Conservation (phyloP, 2,329 filamentous ascomycete genomes). For the Apiospora rasikravindrae region DNA sequence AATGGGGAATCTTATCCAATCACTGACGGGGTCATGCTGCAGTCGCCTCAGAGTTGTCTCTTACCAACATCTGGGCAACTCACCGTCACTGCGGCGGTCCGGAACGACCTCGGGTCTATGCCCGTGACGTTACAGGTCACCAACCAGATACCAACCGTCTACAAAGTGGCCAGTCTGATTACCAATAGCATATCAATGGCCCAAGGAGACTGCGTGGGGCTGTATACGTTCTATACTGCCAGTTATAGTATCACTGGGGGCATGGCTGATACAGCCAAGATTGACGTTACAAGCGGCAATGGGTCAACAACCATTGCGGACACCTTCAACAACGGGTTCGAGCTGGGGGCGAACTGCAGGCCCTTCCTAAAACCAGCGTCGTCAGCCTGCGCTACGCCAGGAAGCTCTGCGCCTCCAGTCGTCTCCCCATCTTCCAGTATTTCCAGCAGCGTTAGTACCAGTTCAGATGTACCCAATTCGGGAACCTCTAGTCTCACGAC, state of each 20-base stretch:
- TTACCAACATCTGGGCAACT: conserved; percentile 47
- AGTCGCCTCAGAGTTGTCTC: conserved; percentile 62
- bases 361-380: conserved; percentile 44
- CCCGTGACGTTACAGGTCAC: conserved; percentile 49
- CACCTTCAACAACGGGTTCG: conserved; percentile 53
- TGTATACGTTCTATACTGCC: conserved; percentile 54
- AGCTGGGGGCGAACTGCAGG: conserved; percentile 50
- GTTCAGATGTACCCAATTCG: conserved; percentile 26
- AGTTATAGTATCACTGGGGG: conserved; percentile 51
- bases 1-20: conserved; percentile 62
- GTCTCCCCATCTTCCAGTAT: conserved; percentile 30
- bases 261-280: conserved; percentile 48
- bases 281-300: conserved; percentile 51
- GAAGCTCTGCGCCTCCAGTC: neutral
- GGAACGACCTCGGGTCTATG: conserved; percentile 50
- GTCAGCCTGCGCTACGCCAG: conserved; percentile 32
- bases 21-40: conserved; percentile 60
- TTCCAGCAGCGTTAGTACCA: conserved; percentile 21
- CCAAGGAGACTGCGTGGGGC: conserved; percentile 50
- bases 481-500: conserved; percentile 18
- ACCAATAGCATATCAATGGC: conserved; percentile 45
- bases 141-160: conserved; percentile 47
- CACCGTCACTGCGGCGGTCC: conserved; percentile 51
- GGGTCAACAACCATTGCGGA: conserved; percentile 45
- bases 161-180: conserved; percentile 48